These are phyloP conservation scores for Candida glucosophila DNA, from an alignment of 1,139 yeast genomes.

Conservation along the genomic window DNA sequence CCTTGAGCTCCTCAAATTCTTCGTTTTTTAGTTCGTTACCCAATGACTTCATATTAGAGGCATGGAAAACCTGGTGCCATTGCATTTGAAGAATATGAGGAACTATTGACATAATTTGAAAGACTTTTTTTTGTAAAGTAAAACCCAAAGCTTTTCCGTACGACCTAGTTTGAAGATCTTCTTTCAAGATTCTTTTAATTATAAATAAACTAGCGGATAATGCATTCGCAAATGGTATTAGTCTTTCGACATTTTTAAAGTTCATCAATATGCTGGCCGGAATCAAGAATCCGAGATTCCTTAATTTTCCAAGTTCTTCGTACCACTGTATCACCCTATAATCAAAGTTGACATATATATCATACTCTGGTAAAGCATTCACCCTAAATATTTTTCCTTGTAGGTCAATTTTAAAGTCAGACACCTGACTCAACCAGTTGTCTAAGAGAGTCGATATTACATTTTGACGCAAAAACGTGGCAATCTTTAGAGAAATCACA, in stretches of 20 bases:
- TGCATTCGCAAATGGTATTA: constrained; percentile 53
- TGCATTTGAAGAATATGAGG: constrained; percentile 23
- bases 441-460: constrained; percentile 34
- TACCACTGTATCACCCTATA: constrained; percentile 32
- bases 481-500: constrained; percentile 45
- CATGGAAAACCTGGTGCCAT: constrained; percentile 53
- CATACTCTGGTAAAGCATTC: constrained; percentile 5
- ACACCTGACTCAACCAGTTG: constrained; percentile 36
- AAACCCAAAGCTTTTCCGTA: constrained; percentile 31
- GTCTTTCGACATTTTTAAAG: constrained; percentile 35
- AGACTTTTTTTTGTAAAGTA: constrained; percentile 33
- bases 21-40: constrained; percentile 5
- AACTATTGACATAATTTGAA: constrained; percentile 17
- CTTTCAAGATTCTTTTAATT: constrained; percentile 19
- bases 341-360: constrained; percentile 43
- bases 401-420: constrained; percentile 1
- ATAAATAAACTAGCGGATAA: constrained; percentile 35
- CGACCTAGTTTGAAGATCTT: constrained; percentile 10
- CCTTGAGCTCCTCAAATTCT: constrained; percentile 19
- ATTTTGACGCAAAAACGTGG: constrained; percentile 34
- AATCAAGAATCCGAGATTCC: constrained; percentile 46
- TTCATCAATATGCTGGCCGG: constrained; percentile 33
- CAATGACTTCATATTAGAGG: constrained; percentile 30
- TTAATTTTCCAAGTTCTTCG: constrained; percentile 47
- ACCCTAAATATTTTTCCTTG: constrained; percentile 31